These are phyloP conservation scores for Cucurbita maxima DNA, from an alignment of 306 rosid species.

Conservation along the genomic window DNA sequence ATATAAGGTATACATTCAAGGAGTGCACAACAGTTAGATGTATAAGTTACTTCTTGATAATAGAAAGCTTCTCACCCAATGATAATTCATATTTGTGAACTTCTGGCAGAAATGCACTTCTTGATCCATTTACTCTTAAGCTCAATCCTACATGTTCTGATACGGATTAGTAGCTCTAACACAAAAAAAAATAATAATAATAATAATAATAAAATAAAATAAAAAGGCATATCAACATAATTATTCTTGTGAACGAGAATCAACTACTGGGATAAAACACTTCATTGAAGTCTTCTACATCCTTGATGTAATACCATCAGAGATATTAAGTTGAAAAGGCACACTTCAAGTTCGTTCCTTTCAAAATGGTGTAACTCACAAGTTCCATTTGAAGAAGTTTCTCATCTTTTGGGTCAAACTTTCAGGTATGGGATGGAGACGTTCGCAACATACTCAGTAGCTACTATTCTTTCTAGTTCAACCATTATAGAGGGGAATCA, in stretches of 20 bases:
- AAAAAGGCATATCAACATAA: background rate
- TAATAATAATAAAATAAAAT: background rate
- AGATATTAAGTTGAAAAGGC: background rate
- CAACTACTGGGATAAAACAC: background rate
- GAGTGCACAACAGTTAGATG: background rate
- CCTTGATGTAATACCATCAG: background rate
- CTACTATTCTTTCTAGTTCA: background rate
- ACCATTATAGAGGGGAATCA: background rate
- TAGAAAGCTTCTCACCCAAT: slow-evolving; percentile 34
- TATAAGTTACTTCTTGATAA: background rate
- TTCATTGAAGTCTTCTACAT: background rate
- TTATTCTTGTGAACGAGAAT: background rate
- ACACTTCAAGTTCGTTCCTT: background rate
- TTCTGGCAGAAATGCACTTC: slow-evolving; percentile 32
- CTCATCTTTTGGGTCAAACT: background rate
- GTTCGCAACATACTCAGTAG: background rate
- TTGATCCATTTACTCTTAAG: slow-evolving; percentile 29
- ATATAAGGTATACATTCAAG: background rate
- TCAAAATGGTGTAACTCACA: background rate
- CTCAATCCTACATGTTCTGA: slow-evolving; percentile 28
- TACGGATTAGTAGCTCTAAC: slow-evolving; percentile 14
- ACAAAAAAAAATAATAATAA: background rate
- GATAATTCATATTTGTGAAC: slow-evolving; percentile 53
- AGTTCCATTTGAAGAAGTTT: background rate
- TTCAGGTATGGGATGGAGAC: background rate